Conservation (phyloP, 192 early-diverging fungal species). For the Rhizophagus sp. region DNA sequence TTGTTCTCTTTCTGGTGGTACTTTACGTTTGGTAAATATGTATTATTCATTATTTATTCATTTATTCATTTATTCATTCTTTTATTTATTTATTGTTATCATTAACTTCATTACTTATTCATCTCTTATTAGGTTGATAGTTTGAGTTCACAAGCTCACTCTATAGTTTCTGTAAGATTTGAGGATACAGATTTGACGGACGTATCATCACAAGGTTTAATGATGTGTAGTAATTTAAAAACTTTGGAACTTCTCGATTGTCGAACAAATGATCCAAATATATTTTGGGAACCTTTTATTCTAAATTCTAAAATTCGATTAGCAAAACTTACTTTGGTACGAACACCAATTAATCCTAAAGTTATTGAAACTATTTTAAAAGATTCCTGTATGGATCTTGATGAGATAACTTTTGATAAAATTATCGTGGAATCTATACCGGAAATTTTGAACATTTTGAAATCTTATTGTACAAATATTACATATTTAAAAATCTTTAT, state of each 20-base stretch:
- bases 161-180: not conserved
- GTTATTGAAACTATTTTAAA: not conserved
- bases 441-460: not conserved
- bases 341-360: not conserved
- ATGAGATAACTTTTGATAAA: not conserved
- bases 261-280: not conserved
- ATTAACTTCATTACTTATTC: no score
- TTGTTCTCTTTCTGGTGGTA: not conserved
- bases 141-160: not conserved
- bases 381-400: not conserved
- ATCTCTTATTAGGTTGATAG: no score
- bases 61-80: no score
- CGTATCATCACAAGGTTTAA: not conserved
- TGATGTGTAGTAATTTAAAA: not conserved
- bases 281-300: conserved; percentile 4
- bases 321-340: not conserved
- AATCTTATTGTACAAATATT: not conserved
- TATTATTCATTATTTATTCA: no score
- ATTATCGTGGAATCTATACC: not conserved
- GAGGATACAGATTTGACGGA: not conserved
- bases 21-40: not conserved
- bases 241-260: not conserved
- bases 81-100: no score
- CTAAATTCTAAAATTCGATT: not conserved
- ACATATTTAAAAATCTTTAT: not conserved